These are phyloP conservation scores for Candida oleophila DNA, from an alignment of 805 yeast species.

Conservation along the genomic window DNA sequence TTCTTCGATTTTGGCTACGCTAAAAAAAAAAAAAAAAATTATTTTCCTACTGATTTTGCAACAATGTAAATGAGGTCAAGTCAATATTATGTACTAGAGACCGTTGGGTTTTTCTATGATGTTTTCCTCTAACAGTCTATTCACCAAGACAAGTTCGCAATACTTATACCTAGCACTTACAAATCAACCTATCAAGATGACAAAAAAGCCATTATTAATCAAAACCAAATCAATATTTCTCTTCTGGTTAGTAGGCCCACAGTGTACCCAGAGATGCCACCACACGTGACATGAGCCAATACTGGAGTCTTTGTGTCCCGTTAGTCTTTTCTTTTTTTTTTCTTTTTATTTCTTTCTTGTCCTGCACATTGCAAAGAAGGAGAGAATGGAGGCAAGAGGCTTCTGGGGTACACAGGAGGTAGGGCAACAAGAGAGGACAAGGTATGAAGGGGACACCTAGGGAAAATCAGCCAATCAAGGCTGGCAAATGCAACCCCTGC, in stretches of 20 bases:
- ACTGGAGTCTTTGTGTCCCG: neutral
- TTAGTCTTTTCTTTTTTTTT: neutral
- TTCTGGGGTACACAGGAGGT: neutral
- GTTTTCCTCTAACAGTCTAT: too few species aligned
- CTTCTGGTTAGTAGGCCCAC: neutral
- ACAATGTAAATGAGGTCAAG: too few species aligned
- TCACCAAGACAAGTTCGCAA: too few species aligned
- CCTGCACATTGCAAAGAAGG: neutral
- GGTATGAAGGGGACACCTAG: too few species aligned
- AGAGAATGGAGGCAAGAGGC: neutral
- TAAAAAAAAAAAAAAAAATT: too few species aligned
- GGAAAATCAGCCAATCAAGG: too few species aligned
- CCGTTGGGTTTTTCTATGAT: too few species aligned
- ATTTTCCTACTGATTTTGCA: too few species aligned
- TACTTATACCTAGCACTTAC: neutral
- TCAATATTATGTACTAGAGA: too few species aligned
- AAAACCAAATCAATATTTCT: neutral
- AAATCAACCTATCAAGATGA: neutral
- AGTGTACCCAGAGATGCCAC: neutral
- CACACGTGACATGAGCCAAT: constrained; percentile 1
- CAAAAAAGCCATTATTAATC: neutral
- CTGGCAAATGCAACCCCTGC: too few species aligned
- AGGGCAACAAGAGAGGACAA: too few species aligned
- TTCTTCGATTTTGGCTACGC: too few species aligned
- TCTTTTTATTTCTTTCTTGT: neutral